These are phyloP conservation scores for Blastobotrys attinorum DNA, from an alignment of 805 yeast genomes.

Conservation along the genomic window DNA sequence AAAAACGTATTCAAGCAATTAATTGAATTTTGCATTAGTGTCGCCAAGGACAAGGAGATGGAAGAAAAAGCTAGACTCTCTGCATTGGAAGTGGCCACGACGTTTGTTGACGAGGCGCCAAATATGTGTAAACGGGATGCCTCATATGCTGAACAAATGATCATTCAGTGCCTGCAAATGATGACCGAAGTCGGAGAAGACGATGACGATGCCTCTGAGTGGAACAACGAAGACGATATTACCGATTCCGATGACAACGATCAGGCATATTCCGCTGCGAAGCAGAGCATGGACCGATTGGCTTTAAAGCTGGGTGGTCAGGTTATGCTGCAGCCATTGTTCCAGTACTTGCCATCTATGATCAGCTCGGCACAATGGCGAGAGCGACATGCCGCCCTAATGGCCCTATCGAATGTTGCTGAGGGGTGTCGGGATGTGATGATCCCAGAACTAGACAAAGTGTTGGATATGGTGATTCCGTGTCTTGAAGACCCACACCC, in stretches of 20 bases:
- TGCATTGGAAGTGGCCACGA: constrained; percentile 80
- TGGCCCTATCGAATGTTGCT: constrained; percentile 95
- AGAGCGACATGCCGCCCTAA: constrained; percentile 91
- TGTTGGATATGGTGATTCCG: constrained; percentile 80
- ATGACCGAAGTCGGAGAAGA: constrained; percentile 89
- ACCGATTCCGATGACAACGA: constrained; percentile 78
- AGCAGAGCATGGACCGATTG: constrained; percentile 90
- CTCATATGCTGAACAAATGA: constrained; percentile 61
- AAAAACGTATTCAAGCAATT: constrained; percentile 85
- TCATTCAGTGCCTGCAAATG: constrained; percentile 66
- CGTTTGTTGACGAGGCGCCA: constrained; percentile 90
- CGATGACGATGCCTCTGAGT: constrained; percentile 79
- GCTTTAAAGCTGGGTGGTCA: constrained; percentile 78
- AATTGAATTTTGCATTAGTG: constrained; percentile 75
- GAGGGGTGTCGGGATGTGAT: constrained; percentile 93
- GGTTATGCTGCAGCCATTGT: constrained; percentile 74
- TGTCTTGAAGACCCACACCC: constrained; percentile 80
- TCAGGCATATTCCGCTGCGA: constrained; percentile 80
- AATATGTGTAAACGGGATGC: constrained; percentile 84
- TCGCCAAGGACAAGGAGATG: constrained; percentile 71
- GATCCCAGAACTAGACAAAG: constrained; percentile 69
- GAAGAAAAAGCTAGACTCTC: constrained; percentile 76
- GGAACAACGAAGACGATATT: constrained; percentile 74
- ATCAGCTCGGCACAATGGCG: constrained; percentile 73
- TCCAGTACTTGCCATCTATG: constrained; percentile 82